Evolutionary conservation across 2,329 filamentous ascomycete species (phyloP).

Genomic region (Zymoseptoria ardabiliae): DNA sequence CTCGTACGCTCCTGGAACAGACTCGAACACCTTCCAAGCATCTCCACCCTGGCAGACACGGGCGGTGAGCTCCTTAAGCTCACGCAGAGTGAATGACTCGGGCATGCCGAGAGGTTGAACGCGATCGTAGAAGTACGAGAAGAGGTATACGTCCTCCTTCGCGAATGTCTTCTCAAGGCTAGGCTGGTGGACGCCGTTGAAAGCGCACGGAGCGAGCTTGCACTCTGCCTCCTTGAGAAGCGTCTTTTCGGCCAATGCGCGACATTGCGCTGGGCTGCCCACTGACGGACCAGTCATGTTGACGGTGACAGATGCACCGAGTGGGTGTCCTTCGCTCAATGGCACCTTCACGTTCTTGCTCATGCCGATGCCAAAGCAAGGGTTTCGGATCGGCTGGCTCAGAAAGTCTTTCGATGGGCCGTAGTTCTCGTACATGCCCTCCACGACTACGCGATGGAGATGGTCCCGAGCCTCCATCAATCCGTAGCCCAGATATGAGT

Average conservation of each 20-base stretch:
- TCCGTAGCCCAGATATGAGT: constrained; percentile 94
- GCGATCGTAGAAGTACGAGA: constrained; percentile 97
- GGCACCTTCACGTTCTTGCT: constrained; percentile 64
- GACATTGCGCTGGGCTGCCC: constrained; percentile 76
- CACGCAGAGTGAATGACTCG: constrained; percentile 87
- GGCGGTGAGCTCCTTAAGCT: constrained; percentile 77
- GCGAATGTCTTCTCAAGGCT: constrained; percentile 86
- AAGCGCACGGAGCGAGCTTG: constrained; percentile 83
- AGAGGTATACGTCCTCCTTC: constrained; percentile 86
- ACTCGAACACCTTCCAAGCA: constrained; percentile 73
- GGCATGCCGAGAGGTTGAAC: constrained; percentile 93
- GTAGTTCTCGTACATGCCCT: constrained; percentile 59
- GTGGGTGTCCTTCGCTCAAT: constrained; percentile 57
- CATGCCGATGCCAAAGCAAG: constrained; percentile 79
- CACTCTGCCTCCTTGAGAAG: constrained; percentile 80
- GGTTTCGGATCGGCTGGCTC: constrained; percentile 65
- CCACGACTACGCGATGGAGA: constrained; percentile 68
- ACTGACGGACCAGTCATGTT: constrained; percentile 81
- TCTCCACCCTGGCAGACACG: constrained; percentile 82
- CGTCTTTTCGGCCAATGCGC: constrained; percentile 81
- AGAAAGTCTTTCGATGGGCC: constrained; percentile 58
- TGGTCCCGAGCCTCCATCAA: constrained; percentile 90
- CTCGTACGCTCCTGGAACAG: constrained; percentile 66
- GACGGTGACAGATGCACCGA: constrained; percentile 60
- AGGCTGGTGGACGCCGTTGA: constrained; percentile 95